Conservation (phyloP, 257 asterid species). For the Capsicum chinense region DNA sequence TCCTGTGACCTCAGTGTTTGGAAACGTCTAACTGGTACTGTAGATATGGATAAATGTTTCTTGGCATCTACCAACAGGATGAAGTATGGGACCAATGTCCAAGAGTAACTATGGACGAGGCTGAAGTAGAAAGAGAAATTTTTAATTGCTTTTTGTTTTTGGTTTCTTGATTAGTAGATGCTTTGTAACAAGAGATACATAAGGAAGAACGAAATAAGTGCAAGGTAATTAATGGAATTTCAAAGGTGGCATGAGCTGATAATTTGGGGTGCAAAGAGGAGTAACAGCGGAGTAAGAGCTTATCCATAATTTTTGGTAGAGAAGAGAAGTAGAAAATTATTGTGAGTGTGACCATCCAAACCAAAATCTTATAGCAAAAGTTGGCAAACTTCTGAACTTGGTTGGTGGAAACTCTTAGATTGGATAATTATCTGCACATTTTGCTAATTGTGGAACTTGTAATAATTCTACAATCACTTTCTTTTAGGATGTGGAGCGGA, state of each 20-base stretch:
- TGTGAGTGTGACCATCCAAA: constrained; percentile 13
- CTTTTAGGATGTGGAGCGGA: not conserved
- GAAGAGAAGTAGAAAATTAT: not conserved
- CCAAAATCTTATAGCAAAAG: not conserved
- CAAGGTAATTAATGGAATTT: not conserved
- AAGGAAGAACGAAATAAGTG: constrained; percentile 10
- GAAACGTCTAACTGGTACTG: not conserved
- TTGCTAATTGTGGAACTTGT: not conserved
- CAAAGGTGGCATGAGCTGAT: constrained; percentile 23
- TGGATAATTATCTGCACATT: not conserved
- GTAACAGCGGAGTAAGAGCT: not conserved
- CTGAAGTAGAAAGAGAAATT: constrained; percentile 1
- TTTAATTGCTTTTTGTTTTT: not conserved
- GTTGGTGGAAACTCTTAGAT: constrained; percentile 9
- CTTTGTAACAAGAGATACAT: not conserved
- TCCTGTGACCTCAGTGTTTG: not conserved
- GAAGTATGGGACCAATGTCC: constrained; percentile 21
- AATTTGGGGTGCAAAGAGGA: not conserved
- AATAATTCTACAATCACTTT: not conserved
- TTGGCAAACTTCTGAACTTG: not conserved
- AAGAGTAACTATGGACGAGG: not conserved
- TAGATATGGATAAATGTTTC: not conserved
- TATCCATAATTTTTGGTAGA: not conserved
- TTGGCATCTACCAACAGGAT: not conserved
- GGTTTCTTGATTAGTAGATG: not conserved